A percentile compares a stretch with the other conserved stretches of the same genome.
These are phyloP conservation scores for Trametes maxima DNA, from an alignment of 768 basidiomycete genomes.

Conservation along the genomic window DNA sequence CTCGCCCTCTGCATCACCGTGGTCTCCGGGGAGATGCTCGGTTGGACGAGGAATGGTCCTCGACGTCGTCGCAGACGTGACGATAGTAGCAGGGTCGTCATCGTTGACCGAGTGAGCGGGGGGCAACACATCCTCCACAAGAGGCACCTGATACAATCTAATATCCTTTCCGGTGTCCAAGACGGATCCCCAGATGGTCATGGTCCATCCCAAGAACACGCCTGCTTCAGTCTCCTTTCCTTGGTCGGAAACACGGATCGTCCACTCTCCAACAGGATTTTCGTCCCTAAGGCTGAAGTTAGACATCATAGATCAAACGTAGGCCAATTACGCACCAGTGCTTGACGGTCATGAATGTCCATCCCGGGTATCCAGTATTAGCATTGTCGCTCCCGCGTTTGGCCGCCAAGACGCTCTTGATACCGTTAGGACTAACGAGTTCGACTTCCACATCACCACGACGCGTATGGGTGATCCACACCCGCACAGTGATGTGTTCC, in stretches of 20 bases:
- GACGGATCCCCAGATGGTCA: slow-evolving; percentile 89
- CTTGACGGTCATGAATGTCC: slow-evolving; percentile 98
- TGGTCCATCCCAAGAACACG: slow-evolving; percentile 85
- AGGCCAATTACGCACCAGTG: slow-evolving; percentile 72
- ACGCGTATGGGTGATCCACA: slow-evolving; percentile 87
- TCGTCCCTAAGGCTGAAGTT: slow-evolving; percentile 72
- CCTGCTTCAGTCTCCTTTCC: slow-evolving; percentile 57
- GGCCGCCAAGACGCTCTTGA: slow-evolving; percentile 82
- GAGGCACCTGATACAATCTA: slow-evolving; percentile 61
- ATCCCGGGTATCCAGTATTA: slow-evolving; percentile 79
- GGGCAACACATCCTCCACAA: slow-evolving; percentile 53
- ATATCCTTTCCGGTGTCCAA: slow-evolving; percentile 67
- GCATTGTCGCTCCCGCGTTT: slow-evolving; percentile 67
- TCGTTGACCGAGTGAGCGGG: slow-evolving; percentile 38
- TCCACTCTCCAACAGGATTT: slow-evolving; percentile 89
- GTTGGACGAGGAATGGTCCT: slow-evolving; percentile 85
- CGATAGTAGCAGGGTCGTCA: slow-evolving; percentile 40
- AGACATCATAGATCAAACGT: slow-evolving; percentile 8
- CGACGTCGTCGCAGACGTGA: slow-evolving; percentile 42
- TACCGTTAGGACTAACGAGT: slow-evolving; percentile 79
- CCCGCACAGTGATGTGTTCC: slow-evolving; percentile 90
- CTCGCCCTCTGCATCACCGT: slow-evolving; percentile 79
- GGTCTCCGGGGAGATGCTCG: slow-evolving; percentile 82
- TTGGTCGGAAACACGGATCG: slow-evolving; percentile 82
- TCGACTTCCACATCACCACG: slow-evolving; percentile 95